phyloP scores from a whole-genome alignment of 1,284 basidiomycete species.

The Leucoagaricus sp. region DNA sequence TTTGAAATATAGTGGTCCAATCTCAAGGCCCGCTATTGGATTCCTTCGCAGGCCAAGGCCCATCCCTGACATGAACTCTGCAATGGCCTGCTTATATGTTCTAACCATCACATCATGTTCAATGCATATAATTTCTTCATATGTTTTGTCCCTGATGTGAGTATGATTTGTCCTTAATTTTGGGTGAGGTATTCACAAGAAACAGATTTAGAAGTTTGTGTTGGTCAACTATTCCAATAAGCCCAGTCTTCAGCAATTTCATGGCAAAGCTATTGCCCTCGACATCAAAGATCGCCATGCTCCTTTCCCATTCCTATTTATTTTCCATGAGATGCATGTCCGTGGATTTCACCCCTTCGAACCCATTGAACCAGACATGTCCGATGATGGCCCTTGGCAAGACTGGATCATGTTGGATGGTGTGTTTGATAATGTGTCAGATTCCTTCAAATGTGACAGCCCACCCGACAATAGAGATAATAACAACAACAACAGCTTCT shows the following conservation, averaged over 20 bases:
- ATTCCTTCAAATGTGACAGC: conserved; percentile 19
- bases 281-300: conserved; percentile 24
- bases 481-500: conserved; percentile 4
- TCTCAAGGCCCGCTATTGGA: conserved; percentile 22
- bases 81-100: conserved; percentile 25
- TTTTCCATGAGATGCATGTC: conserved; percentile 33
- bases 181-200: conserved; percentile 8
- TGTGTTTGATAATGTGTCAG: conserved; percentile 12
- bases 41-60: conserved; percentile 20
- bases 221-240: conserved; percentile 24
- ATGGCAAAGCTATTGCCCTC: conserved; percentile 29
- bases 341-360: conserved; percentile 28
- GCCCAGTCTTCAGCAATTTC: conserved; percentile 18
- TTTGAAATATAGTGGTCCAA: conserved; percentile 17
- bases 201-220: conserved; percentile 23
- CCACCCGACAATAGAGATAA: no score
- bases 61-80: conserved; percentile 21
- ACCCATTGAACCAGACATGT: conserved; percentile 16
- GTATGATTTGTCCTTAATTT: conserved; percentile 16
- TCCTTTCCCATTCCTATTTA: conserved; percentile 30
- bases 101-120: conserved; percentile 20
- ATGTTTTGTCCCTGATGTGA: conserved; percentile 22
- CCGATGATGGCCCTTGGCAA: conserved; percentile 21
- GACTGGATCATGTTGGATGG: conserved; percentile 24
- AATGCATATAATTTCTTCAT: conserved; percentile 25